Base-by-base conservation (phyloP, 495 filamentous ascomycete species). In the Polyplosphaeria fusca region DNA sequence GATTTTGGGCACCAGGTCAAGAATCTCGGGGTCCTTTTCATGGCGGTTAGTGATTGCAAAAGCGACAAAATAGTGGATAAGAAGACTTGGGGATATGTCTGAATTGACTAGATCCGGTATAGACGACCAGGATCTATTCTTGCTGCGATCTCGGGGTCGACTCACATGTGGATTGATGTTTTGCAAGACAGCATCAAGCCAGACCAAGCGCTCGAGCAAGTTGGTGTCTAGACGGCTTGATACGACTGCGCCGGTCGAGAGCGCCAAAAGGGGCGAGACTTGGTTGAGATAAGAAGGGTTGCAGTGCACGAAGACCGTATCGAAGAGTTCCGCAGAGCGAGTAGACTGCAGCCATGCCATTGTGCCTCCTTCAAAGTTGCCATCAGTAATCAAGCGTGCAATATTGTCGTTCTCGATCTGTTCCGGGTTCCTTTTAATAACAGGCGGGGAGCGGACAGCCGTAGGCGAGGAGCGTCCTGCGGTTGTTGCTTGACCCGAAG, bases 221-320 rank as follows among this genome's bases (percentile, higher is more conserved):
- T 86, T 80, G 26, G 79, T 79, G 24, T 85, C 75, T 55, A 96
- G 76, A 23, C 85, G 78, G 5, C 81, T 76, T 24, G 87, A 87
- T 14, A 97, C 80, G 13, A 88, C 89, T 2, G 89, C 88, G 42
- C 85, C 86, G 27, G 94, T 85, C 0, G 91, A 95, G 22, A 97
- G 80, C 4, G 85, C 75, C 19, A 96, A 81, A 35, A 97, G 80
- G 2, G 87, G 83, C 38, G 82, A 85, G 23, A 96, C 66, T n/a
- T 79, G 78, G 9, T 73, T 75, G 51, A 96, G 70, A 67, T 87
- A 94, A 3, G 74, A 68, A 0, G 90, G 89, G 60, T 86, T 81
- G 62, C 86, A 79, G 58, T 82, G 84, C 45, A 82, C 80, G 61
- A 97, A 86, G 52, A 91, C 82, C 39, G 83, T 78, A 63, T 92